Base-by-base conservation (phyloP, 2,329 filamentous ascomycete species). In the Tolypocladium inflatum region DNA sequence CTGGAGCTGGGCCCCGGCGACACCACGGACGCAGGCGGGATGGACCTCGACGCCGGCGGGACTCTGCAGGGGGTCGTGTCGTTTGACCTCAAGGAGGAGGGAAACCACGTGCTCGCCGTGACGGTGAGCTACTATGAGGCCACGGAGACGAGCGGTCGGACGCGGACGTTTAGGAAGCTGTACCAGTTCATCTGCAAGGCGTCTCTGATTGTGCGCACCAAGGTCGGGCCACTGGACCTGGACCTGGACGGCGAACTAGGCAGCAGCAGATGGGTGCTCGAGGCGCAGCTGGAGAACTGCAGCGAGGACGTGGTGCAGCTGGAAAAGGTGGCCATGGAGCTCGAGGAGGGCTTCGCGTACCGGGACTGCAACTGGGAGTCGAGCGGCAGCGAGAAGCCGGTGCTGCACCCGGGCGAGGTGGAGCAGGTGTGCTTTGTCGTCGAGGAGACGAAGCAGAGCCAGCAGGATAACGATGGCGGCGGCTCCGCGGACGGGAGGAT, bases 101-200 rank as follows among this genome's bases (percentile, higher is more conserved):
- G 94, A 0, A 92, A 90, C 65, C 92, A 99, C 72, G 90, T 97
- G 15, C 80, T 99, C 9, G 91, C 90, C 8, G 92, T 97, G 60
- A 97, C 91, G 57, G 89, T 97, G 60, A 93, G 88, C 63, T 97
- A 97, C 74, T 95, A 91, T 57, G 93, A 97, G 73, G 91, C 89
- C 0, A 82, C 81, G n/a, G 78, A 88, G 65, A 85, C 82, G 21
- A 83, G 80, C 62, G 84, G 84, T 3, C 82, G 90, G 55, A 87
- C 89, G 42, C 80, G 94, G 60, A 96, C 91, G 11, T 97, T 97
- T 70, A 80, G 93, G 63, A 97, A 97, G 75, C 76, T 99, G 60
- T 99, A 97, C 72, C 94, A 97, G 72, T 99, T 99, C 69, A 87
- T 95, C 57, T 94, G 92, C 69, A 93, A 96, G 76, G 85, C 90